Percentiles rank a stretch among this genome's conserved stretches.
These are phyloP conservation scores for Euryodendron excelsum DNA, from an alignment of 148 eudicot species.

Conservation along the genomic window DNA sequence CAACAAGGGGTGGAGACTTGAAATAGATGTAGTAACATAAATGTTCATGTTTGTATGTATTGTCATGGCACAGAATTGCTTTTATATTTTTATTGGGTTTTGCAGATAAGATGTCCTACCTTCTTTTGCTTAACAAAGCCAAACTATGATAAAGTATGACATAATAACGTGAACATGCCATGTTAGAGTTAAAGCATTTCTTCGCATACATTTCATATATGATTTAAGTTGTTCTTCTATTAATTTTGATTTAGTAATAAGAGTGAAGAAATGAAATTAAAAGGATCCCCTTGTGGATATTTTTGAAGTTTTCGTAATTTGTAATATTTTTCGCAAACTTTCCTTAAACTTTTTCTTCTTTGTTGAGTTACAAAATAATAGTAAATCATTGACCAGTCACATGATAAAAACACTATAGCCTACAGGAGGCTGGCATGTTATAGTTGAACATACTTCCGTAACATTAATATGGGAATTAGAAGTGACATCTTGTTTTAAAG, in stretches of 20 bases:
- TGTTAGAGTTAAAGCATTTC: background rate
- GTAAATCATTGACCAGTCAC: background rate
- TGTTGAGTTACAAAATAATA: background rate
- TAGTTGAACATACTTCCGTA: background rate
- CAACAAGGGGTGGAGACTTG: background rate
- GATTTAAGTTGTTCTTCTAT: background rate
- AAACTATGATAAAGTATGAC: no score
- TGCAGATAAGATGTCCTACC: no score
- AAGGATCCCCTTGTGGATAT: background rate
- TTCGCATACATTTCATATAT: no score
- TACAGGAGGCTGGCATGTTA: background rate
- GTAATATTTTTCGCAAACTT: no score
- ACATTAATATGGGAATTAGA: background rate
- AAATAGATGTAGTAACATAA: background rate
- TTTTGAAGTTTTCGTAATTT: no score
- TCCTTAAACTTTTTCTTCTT: background rate
- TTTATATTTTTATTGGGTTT: background rate
- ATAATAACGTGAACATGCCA: no score
- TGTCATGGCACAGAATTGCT: background rate
- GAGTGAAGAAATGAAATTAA: background rate
- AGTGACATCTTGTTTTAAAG: background rate
- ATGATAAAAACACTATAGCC: background rate
- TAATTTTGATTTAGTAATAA: background rate
- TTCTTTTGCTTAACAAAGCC: background rate
- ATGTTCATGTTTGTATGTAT: background rate